Evolutionary conservation across 495 filamentous ascomycete species (phyloP).

Genomic region (Hyaloscypha variabilis): DNA sequence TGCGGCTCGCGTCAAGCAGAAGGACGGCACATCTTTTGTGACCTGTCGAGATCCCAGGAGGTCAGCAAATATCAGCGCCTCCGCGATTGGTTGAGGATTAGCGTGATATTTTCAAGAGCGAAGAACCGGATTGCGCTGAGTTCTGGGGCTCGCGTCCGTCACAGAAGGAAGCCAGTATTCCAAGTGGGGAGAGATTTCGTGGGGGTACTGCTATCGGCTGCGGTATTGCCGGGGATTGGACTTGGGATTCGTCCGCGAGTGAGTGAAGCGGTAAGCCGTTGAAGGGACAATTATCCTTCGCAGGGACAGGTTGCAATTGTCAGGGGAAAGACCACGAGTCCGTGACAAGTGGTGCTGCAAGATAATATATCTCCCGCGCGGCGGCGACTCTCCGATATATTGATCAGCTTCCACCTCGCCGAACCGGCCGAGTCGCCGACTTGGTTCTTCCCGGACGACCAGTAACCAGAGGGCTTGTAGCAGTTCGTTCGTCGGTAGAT

Average conservation of each 20-base stretch:
- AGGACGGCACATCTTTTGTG: neutral
- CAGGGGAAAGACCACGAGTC: too few species aligned
- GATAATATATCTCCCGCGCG: neutral
- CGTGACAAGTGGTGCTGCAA: neutral
- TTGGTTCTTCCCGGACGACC: too few species aligned
- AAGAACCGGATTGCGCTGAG: neutral
- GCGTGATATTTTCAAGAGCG: neutral
- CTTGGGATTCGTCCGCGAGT: neutral
- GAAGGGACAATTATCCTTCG: neutral
- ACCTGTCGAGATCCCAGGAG: neutral
- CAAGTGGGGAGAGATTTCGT: neutral
- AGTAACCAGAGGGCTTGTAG: neutral
- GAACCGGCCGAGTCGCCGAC: neutral
- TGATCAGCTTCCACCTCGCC: neutral
- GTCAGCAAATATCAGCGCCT: neutral
- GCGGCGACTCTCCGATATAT: neutral
- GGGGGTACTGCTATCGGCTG: too few species aligned
- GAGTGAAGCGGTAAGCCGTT: neutral
- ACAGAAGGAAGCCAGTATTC: neutral
- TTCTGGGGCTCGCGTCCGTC: neutral
- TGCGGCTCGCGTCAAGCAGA: neutral
- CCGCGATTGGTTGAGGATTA: neutral
- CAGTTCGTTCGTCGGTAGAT: neutral
- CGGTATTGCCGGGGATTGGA: neutral
- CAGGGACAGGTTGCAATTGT: neutral